Percentiles rank a stretch among this genome's conserved stretches.
Conservation (phyloP, 2,329 filamentous ascomycete species). For the Saccharata proteae region DNA sequence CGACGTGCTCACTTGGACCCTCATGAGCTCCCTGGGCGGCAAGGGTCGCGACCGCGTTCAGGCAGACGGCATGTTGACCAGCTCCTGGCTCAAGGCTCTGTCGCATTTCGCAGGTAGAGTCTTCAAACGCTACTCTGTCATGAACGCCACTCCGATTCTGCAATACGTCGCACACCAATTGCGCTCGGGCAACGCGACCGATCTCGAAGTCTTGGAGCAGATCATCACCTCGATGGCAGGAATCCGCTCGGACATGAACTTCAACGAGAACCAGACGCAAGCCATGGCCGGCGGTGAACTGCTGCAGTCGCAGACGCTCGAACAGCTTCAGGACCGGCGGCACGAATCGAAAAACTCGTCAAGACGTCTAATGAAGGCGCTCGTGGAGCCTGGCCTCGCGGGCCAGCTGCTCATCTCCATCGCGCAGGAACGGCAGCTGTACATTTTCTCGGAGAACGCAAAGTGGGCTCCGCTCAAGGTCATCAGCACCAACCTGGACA, state of each 20-base stretch:
- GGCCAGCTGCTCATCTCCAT: conserved; percentile 79
- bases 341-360: conserved; percentile 58
- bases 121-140: conserved; percentile 71
- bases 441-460: conserved; percentile 62
- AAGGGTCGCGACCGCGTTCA: conserved; percentile 47
- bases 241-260: conserved; percentile 73
- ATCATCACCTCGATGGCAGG: conserved; percentile 89
- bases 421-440: conserved; percentile 80
- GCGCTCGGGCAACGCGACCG: conserved; percentile 69
- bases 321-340: conserved; percentile 65
- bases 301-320: conserved; percentile 68
- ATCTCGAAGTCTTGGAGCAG: conserved; percentile 83
- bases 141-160: conserved; percentile 74
- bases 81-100: conserved; percentile 81
- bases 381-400: conserved; percentile 67
- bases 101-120: conserved; percentile 85
- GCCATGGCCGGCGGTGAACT: conserved; percentile 79
- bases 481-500: conserved; percentile 76
- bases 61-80: conserved; percentile 62
- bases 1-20: conserved; percentile 84
- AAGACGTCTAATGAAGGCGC: conserved; percentile 64
- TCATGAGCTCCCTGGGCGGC: conserved; percentile 59
- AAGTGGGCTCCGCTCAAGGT: conserved; percentile 75
- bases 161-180: conserved; percentile 85
- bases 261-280: conserved; percentile 76